These are phyloP conservation scores for Aspergillus ostianus DNA, from an alignment of 495 filamentous ascomycete genomes.

Conservation along the genomic window DNA sequence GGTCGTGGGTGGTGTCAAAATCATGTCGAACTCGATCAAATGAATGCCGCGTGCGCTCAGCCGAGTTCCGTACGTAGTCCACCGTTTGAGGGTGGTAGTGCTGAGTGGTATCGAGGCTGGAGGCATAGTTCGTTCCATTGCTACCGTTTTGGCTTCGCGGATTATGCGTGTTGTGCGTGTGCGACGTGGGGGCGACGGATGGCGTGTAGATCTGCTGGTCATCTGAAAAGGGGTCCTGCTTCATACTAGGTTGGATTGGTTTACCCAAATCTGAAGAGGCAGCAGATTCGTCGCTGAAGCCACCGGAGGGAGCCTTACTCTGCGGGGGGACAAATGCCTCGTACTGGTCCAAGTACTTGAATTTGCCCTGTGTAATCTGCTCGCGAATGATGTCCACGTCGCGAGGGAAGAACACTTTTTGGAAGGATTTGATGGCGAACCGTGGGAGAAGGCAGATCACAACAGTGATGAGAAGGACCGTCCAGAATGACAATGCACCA, in stretches of 20 bases:
- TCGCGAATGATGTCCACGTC: slow-evolving; percentile 97
- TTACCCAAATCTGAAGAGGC: slow-evolving; percentile 65
- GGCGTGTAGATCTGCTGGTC: slow-evolving; percentile 89
- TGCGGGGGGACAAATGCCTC: slow-evolving; percentile 44
- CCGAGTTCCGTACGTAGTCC: slow-evolving; percentile 70
- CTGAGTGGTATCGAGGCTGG: slow-evolving; percentile 52
- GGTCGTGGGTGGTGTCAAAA: slow-evolving; percentile 84
- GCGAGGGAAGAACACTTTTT: slow-evolving; percentile 88
- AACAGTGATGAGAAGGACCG: slow-evolving; percentile 68
- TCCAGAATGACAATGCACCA: slow-evolving; percentile 81
- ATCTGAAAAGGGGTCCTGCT: slow-evolving; percentile 66
- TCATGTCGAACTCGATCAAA: slow-evolving; percentile 57
- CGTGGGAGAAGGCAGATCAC: slow-evolving; percentile 81
- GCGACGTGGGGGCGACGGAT: slow-evolving; percentile 70
- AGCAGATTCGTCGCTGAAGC: slow-evolving; percentile 44
- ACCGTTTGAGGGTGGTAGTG: slow-evolving; percentile 51
- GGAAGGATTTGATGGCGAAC: slow-evolving; percentile 77
- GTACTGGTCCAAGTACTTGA: slow-evolving; percentile 62
- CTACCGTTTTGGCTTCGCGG: slow-evolving; percentile 85
- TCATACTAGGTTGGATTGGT: slow-evolving; percentile 55
- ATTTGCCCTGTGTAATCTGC: slow-evolving; percentile 78
- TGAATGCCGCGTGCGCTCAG: slow-evolving; percentile 66
- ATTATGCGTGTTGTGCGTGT: slow-evolving; percentile 82
- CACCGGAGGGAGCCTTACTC: slow-evolving; percentile 18
- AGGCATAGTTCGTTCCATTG: slow-evolving; percentile 89